A percentile compares a stretch with the other conserved stretches of the same genome.
Evolutionary conservation across 495 filamentous ascomycete species (phyloP).

Genomic region (Podospora didyma): DNA sequence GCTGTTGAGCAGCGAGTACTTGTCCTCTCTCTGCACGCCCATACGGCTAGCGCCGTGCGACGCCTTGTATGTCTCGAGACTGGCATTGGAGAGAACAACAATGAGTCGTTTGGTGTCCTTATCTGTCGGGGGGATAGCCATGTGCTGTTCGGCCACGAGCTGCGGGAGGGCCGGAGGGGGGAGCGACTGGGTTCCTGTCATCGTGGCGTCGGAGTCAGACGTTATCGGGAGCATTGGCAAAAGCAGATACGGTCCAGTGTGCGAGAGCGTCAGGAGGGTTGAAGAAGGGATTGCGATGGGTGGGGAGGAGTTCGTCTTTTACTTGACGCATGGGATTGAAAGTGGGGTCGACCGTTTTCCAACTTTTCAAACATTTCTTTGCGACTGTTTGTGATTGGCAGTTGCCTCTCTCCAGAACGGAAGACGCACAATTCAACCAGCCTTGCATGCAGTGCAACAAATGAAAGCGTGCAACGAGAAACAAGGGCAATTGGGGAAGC

Average conservation of each 20-base stretch:
- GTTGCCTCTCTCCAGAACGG: too few species aligned
- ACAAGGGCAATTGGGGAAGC: too few species aligned
- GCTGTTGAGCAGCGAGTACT: constrained; percentile 94
- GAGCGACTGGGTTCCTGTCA: constrained; percentile 77
- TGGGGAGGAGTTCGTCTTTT: too few species aligned
- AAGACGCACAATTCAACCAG: too few species aligned
- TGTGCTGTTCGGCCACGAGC: constrained; percentile 87
- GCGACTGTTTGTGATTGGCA: too few species aligned
- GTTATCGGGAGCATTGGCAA: background rate
- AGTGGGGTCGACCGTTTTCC: too few species aligned
- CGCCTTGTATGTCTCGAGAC: constrained; percentile 93
- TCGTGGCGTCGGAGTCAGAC: constrained; percentile 20
- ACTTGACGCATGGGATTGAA: too few species aligned
- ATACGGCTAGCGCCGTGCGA: constrained; percentile 60
- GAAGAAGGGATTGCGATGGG: too few species aligned
- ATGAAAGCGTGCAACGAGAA: too few species aligned
- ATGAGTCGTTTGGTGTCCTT: constrained; percentile 88
- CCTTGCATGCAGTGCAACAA: too few species aligned
- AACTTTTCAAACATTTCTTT: too few species aligned
- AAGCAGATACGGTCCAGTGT: background rate
- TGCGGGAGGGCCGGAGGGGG: constrained; percentile 87
- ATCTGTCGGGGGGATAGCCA: constrained; percentile 76
- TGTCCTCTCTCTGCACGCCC: constrained; percentile 74
- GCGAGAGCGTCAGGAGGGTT: background rate
- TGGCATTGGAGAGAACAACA: constrained; percentile 94